Evolutionary conservation across 345 rosid genomes (phyloP).

Genomic region (Gossypium herbaceum): DNA sequence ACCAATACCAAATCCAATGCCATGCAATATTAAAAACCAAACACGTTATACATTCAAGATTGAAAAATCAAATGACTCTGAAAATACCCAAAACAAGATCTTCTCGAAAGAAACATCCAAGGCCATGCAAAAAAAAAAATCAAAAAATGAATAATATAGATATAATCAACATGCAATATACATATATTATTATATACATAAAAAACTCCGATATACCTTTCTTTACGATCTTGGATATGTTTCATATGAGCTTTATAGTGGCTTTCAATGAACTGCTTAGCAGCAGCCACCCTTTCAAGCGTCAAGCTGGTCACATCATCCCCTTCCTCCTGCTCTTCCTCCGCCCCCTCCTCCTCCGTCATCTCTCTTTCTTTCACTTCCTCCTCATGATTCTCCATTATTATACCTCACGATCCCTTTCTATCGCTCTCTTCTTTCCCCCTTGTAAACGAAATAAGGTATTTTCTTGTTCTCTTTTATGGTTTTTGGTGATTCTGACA

Average conservation of each 20-base stretch:
- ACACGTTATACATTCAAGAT: constrained; percentile 6
- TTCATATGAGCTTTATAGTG: constrained; percentile 86
- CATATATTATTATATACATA: not conserved
- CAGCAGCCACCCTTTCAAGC: constrained; percentile 82
- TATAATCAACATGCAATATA: not conserved
- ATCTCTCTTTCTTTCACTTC: not conserved
- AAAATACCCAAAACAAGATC: constrained; percentile 12
- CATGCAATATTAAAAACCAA: constrained; percentile 6
- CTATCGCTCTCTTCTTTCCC: constrained; percentile 17
- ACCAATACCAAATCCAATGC: constrained; percentile 7
- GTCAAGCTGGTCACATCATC: constrained; percentile 59
- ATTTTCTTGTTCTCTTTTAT: not conserved
- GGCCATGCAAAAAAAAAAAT: not conserved
- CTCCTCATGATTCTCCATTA: constrained; percentile 9
- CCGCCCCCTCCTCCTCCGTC: constrained; percentile 26
- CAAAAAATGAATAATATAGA: not conserved
- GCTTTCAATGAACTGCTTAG: constrained; percentile 85
- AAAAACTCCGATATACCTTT: constrained; percentile 37
- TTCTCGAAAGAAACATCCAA: not conserved
- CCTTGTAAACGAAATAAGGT: not conserved
- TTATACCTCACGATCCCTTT: constrained; percentile 16
- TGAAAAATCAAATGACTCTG: constrained; percentile 11
- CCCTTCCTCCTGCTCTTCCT: constrained; percentile 37
- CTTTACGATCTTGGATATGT: constrained; percentile 69
- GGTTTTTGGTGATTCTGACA: constrained; percentile 28